Evolutionary conservation across 192 early-diverging fungal genomes (phyloP).

Genomic region (Phycomyces blakesleeanus): DNA sequence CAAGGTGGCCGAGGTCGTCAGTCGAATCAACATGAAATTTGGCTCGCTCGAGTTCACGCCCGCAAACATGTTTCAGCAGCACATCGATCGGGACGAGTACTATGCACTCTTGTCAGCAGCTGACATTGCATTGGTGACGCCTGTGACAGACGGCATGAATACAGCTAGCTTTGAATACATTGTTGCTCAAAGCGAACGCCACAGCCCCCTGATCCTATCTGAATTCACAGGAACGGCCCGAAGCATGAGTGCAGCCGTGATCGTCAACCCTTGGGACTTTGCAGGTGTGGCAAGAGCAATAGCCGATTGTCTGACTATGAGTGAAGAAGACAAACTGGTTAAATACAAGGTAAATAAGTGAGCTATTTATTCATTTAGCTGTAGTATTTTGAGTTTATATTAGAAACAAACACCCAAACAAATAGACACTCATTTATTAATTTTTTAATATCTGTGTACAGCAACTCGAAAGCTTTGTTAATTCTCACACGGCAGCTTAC

Average conservation of each 20-base stretch:
- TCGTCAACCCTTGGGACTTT: constrained; percentile 90
- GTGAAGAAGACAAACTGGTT: constrained; percentile 56
- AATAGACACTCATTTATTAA: no score
- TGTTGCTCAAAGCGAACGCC: constrained; percentile 84
- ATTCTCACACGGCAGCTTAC: constrained; percentile 76
- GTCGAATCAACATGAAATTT: constrained; percentile 90
- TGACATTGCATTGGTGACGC: constrained; percentile 90
- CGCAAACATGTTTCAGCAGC: constrained; percentile 88
- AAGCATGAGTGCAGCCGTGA: constrained; percentile 69
- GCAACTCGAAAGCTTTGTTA: constrained; percentile 72
- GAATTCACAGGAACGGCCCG: constrained; percentile 97
- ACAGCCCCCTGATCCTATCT: constrained; percentile 85
- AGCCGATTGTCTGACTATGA: constrained; percentile 64
- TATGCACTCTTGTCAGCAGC: constrained; percentile 89
- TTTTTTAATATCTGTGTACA: no score
- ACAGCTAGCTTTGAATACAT: constrained; percentile 92
- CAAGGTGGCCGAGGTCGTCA: constrained; percentile 87
- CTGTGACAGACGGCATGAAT: constrained; percentile 96
- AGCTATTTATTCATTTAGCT: no score
- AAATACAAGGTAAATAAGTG: constrained; percentile 62
- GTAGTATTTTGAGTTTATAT: no score
- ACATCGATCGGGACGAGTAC: constrained; percentile 94
- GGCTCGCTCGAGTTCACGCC: constrained; percentile 95
- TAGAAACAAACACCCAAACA: no score
- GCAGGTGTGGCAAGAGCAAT: constrained; percentile 75